A percentile compares a stretch with the other conserved stretches of the same genome.
phyloP scores from a whole-genome alignment of 163 green algal genomes.

The Volvox carteri region DNA sequence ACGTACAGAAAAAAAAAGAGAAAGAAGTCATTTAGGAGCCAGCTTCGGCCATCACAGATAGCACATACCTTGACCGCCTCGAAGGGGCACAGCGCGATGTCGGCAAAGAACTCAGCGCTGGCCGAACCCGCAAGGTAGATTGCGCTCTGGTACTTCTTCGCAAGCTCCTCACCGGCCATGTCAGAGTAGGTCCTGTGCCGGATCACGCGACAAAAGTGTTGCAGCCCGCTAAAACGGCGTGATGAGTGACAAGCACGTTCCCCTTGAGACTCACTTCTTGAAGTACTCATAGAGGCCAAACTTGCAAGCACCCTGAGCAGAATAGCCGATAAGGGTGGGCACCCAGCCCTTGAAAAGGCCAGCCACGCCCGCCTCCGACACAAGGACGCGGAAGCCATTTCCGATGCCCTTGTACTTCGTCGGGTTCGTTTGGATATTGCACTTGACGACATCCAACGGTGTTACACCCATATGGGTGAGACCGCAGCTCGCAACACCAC shows the following conservation, averaged over 20 bases:
- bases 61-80: constrained; percentile 95
- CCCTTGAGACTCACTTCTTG: constrained; percentile 82
- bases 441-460: constrained; percentile 99
- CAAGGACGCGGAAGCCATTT: constrained; percentile 87
- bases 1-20: neutral
- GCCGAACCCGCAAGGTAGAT: constrained; percentile 94
- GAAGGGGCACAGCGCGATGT: constrained; percentile 97
- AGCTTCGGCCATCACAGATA: neutral
- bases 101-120: constrained; percentile 98
- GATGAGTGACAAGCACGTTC: neutral
- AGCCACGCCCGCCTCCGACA: constrained; percentile 79
- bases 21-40: constrained; percentile 2
- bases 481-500: constrained; percentile 78
- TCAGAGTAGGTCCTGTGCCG: constrained; percentile 87
- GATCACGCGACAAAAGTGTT: neutral
- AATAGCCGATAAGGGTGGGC: constrained; percentile 94
- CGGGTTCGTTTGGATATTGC: constrained; percentile 94
- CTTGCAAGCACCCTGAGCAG: constrained; percentile 92
- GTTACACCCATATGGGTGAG: constrained; percentile 95
- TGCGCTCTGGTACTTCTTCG: constrained; percentile 92
- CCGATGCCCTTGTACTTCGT: constrained; percentile 93
- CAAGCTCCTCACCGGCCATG: constrained; percentile 86
- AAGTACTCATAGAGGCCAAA: constrained; percentile 95
- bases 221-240: neutral
- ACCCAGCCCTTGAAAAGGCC: constrained; percentile 92